phyloP scores from a whole-genome alignment of 257 asterid genomes.

The Ehretia macrophylla region DNA sequence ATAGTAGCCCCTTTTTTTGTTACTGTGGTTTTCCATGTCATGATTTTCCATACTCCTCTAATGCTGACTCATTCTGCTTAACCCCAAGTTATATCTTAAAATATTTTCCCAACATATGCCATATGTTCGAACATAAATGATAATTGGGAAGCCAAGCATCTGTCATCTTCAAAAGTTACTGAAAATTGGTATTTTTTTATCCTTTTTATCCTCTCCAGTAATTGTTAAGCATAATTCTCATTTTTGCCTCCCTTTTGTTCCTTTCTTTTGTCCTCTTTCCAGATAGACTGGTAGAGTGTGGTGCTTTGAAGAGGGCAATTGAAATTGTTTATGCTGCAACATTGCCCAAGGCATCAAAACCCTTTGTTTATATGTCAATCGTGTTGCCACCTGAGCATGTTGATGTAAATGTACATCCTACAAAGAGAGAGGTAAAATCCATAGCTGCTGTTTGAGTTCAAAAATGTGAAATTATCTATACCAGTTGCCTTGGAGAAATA shows the following conservation, averaged over 20 bases:
- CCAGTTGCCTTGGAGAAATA: background rate
- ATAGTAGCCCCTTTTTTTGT: too few relatives aligned
- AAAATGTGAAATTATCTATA: conserved; percentile 2
- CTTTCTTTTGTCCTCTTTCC: conserved; percentile 19
- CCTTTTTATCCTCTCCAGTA: background rate
- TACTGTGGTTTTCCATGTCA: too few relatives aligned
- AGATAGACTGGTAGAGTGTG: conserved; percentile 95
- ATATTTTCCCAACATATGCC: too few relatives aligned
- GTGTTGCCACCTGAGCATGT: conserved; percentile 84
- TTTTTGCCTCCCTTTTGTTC: conserved; percentile 11
- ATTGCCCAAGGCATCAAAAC: conserved; percentile 93
- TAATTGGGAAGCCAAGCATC: background rate
- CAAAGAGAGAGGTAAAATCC: conserved; percentile 91
- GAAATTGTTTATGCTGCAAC: conserved; percentile 97
- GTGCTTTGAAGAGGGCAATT: conserved; percentile 87
- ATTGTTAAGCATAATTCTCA: conserved; percentile 1
- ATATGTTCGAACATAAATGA: background rate
- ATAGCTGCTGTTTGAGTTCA: background rate
- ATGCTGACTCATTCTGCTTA: too few relatives aligned
- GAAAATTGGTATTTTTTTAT: background rate
- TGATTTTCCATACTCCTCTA: too few relatives aligned
- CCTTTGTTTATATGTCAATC: conserved; percentile 86
- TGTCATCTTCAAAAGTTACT: background rate
- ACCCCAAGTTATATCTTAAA: too few relatives aligned
- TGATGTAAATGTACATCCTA: conserved; percentile 95